Evolutionary conservation across 345 rosid species (phyloP).

Genomic region (Sapria himalayana): DNA sequence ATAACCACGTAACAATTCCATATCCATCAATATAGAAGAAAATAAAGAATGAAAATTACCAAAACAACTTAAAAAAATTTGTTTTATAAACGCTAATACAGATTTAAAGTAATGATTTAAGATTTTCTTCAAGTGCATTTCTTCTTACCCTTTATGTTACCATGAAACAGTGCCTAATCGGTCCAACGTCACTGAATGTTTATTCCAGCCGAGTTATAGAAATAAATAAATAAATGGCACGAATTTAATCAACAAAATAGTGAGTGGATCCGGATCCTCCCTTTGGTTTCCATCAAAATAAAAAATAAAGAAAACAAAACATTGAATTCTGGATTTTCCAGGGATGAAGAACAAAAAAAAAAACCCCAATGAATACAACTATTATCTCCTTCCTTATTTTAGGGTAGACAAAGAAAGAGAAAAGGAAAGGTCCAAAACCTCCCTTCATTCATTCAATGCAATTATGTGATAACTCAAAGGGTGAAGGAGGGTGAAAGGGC

Average conservation of each 20-base stretch:
- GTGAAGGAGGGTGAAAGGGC: neutral
- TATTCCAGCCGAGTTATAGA: slow-evolving; percentile 48
- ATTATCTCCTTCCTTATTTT: too few relatives aligned
- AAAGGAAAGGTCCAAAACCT: neutral
- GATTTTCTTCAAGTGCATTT: neutral
- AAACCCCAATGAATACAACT: too few relatives aligned
- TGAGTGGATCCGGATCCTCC: too few relatives aligned
- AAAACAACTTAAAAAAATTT: neutral
- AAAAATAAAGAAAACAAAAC: neutral
- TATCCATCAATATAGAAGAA: too few relatives aligned
- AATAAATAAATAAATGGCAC: neutral
- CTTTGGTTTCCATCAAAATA: too few relatives aligned
- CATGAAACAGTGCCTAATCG: slow-evolving; percentile 77
- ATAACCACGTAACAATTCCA: too few relatives aligned
- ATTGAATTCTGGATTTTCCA: neutral
- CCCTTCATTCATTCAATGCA: neutral
- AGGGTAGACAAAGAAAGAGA: neutral
- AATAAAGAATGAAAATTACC: too few relatives aligned
- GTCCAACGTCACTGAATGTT: slow-evolving; percentile 74
- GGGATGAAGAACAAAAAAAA: too few relatives aligned
- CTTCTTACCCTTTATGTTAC: slow-evolving; percentile 51
- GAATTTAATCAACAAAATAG: too few relatives aligned
- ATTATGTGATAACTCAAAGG: slow-evolving; percentile 1
- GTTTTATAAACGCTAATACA: neutral
- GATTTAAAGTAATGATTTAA: neutral